Evolutionary conservation across 2,329 filamentous ascomycete species (phyloP).

Genomic region (Cladosporium colombiae): DNA sequence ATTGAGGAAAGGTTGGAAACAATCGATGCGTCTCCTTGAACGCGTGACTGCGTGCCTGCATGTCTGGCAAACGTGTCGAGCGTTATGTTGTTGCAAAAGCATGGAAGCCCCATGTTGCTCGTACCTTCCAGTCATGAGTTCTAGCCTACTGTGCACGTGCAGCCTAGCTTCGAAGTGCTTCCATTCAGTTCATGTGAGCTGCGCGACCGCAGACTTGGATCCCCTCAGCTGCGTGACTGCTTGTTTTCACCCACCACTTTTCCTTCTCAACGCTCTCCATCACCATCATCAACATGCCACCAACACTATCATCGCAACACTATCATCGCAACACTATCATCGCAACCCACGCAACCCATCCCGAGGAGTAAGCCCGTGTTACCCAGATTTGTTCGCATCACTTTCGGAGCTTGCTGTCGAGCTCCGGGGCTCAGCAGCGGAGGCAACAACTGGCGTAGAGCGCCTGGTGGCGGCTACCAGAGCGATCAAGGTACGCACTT

Average conservation of each 20-base stretch:
- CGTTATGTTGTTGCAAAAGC: not conserved
- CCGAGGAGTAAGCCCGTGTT: slow-evolving; percentile 58
- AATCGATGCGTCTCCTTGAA: not conserved
- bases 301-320: not conserved
- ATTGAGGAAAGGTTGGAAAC: not conserved
- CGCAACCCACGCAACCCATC: not conserved
- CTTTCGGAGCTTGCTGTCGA: not conserved
- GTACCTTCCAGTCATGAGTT: not conserved
- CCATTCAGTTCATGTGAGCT: not conserved
- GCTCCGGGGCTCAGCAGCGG: not conserved
- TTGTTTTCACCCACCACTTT: not conserved
- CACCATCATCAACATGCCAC: not conserved
- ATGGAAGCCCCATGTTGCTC: not conserved
- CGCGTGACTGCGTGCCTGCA: not conserved
- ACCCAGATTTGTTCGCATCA: slow-evolving; percentile 21
- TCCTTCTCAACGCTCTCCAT: not conserved
- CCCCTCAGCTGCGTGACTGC: not conserved
- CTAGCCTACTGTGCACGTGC: not conserved
- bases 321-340: not conserved
- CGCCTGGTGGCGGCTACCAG: slow-evolving; percentile 22
- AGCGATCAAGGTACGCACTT: slow-evolving; percentile 24
- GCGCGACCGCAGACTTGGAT: not conserved
- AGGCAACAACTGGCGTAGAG: slow-evolving; percentile 30
- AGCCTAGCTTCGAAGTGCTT: not conserved
- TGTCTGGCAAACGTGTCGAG: not conserved